phyloP scores from a whole-genome alignment of 306 rosid species.

The Mimosa pudica region DNA sequence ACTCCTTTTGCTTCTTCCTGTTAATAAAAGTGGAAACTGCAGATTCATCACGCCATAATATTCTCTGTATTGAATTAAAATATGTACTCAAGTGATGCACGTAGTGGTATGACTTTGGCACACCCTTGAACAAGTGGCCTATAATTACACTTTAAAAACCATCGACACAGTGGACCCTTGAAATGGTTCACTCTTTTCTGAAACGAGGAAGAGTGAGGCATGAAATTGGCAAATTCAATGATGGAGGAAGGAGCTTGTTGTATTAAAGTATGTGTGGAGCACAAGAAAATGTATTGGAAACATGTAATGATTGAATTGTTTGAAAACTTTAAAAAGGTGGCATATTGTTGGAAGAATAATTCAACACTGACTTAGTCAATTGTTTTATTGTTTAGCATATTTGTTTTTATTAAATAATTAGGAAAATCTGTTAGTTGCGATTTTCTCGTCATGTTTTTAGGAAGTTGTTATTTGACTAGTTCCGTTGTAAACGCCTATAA shows the following conservation, averaged over 20 bases:
- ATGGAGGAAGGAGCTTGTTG: slow-evolving; percentile 25
- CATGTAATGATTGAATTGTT: slow-evolving; percentile 39
- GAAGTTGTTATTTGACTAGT: no score
- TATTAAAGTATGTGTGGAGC: slow-evolving; percentile 21
- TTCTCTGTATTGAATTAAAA: background rate
- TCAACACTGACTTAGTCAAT: no score
- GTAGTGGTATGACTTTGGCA: slow-evolving; percentile 17
- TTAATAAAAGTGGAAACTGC: background rate
- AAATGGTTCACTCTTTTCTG: background rate
- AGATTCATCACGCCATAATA: background rate
- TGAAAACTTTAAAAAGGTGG: slow-evolving; percentile 35
- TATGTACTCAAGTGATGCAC: background rate
- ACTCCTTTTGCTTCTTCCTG: slow-evolving; percentile 29
- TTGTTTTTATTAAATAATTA: no score
- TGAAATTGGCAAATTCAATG: slow-evolving; percentile 20
- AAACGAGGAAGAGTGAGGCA: background rate
- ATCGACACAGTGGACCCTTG: slow-evolving; percentile 7
- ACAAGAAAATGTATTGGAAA: slow-evolving; percentile 21
- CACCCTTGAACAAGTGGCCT: background rate
- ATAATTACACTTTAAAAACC: slow-evolving; percentile 18
- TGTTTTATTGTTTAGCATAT: no score
- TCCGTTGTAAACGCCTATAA: no score
- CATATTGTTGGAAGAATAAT: no score
- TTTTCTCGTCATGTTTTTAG: no score
- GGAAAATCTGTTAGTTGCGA: no score